Conservation (phyloP, 2,329 filamentous ascomycete species). For the Trichoderma breve region DNA sequence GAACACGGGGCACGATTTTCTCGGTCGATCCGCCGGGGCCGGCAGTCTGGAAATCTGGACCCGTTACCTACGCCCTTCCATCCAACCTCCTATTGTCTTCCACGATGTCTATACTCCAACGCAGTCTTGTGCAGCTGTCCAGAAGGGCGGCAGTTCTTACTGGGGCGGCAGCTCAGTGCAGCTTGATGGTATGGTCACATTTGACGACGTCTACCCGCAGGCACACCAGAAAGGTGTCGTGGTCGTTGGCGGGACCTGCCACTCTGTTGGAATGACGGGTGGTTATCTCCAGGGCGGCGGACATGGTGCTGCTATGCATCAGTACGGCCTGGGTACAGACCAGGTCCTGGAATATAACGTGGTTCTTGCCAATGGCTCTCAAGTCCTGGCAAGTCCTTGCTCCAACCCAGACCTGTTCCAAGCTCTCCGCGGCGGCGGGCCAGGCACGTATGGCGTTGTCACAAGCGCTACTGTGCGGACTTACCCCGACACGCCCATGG, state of each 20-base stretch:
- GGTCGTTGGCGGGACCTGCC: slow-evolving; percentile 34
- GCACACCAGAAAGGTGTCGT: slow-evolving; percentile 33
- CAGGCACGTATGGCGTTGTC: slow-evolving; percentile 33
- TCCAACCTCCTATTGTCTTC: not conserved
- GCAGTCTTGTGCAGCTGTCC: not conserved
- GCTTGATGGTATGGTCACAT: slow-evolving; percentile 36
- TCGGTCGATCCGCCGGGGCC: too few species aligned
- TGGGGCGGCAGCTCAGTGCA: slow-evolving; percentile 36
- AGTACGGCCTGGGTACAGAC: slow-evolving; percentile 44
- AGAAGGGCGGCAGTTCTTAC: not conserved
- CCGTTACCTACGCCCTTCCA: not conserved
- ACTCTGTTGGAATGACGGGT: slow-evolving; percentile 32
- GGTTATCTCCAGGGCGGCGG: slow-evolving; percentile 43
- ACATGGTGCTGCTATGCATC: slow-evolving; percentile 38
- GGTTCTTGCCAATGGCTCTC: slow-evolving; percentile 37
- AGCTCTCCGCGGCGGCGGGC: slow-evolving; percentile 39
- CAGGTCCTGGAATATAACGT: slow-evolving; percentile 44
- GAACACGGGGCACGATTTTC: too few species aligned
- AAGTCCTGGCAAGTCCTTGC: slow-evolving; percentile 35
- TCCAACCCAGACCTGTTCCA: slow-evolving; percentile 37
- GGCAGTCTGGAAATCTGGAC: not conserved
- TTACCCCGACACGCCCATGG: not conserved
- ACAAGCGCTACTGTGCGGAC: slow-evolving; percentile 39
- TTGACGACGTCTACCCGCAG: slow-evolving; percentile 34
- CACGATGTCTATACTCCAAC: not conserved